Evolutionary conservation across 441 rosid genomes (phyloP), one percentile per base, ranked within the genome.

Genomic region (Erodium moschatum): DNA sequence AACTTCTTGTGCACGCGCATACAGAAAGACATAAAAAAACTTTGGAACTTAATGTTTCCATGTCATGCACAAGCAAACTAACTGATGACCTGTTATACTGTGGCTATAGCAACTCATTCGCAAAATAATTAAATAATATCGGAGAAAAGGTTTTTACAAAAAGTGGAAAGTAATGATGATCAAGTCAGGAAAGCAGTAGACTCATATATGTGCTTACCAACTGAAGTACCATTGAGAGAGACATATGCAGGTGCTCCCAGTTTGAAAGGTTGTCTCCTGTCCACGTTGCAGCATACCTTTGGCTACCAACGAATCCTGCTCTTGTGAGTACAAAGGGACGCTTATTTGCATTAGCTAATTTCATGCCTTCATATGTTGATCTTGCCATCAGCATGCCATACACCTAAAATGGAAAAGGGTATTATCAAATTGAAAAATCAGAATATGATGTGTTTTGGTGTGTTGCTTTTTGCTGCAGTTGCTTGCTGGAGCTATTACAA

Each of bases 301-400:
- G 97, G 76, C 96, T 88, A 71, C 97, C 96, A 67, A 86, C 74
- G 69, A 89, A 94, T 80, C 98, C 97, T 80, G 98, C 98, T 69
- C 97, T 86, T 31, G 98, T 88, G 72, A 94, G 91, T 62, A 94
- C 97, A 80, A 94, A 94, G 18, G 98, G 97, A 61, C 94, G 90
- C 79, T 86, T 89, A 73, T 81, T 82, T 81, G 81, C 71, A 69
- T 89, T 74, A 68, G 94, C 92, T 78, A 83, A 82, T 81, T 82
- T 78, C 88, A 89, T 86, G 72, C 98, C 96, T 78, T 94, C 94
- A 71, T 75, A 87, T 65, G 96, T 91, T 66, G 96, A 88, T 68
- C 92, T 91, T 72, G 96, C 97, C 98, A 94, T 94, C 76, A 91
- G 81, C 88, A 85, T 78, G 78, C 97, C 97, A 67, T 94, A 91